phyloP scores from a whole-genome alignment of 225 moss, liverwort and hornwort genomes.

The Physcomitrellopsis africana region DNA sequence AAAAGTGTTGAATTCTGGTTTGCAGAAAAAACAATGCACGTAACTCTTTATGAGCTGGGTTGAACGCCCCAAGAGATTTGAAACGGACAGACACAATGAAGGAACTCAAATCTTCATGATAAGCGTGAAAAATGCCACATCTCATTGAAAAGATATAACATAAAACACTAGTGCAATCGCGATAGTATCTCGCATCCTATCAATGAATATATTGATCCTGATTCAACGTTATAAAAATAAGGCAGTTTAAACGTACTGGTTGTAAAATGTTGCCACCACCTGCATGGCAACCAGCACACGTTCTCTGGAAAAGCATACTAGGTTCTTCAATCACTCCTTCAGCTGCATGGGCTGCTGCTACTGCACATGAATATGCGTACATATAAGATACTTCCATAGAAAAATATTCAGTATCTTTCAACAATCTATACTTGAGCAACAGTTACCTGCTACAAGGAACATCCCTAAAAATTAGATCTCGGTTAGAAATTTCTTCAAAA shows the following conservation, averaged over 20 bases:
- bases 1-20: constrained; percentile 77
- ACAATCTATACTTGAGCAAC: constrained; percentile 7
- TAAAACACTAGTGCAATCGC: constrained; percentile 4
- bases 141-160: neutral
- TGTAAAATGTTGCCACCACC: constrained; percentile 94
- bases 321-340: constrained; percentile 48
- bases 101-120: constrained; percentile 13
- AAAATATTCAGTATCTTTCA: constrained; percentile 2
- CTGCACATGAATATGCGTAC: constrained; percentile 20
- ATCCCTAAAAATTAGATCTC: constrained; percentile 7
- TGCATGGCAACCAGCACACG: constrained; percentile 85
- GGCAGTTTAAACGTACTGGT: constrained; percentile 55
- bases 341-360: constrained; percentile 49
- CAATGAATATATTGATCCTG: neutral
- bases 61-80: neutral
- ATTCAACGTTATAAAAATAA: constrained; percentile 12
- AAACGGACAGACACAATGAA: neutral
- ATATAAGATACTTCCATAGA: neutral
- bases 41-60: constrained; percentile 10
- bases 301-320: constrained; percentile 56
- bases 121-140: constrained; percentile 9
- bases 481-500: neutral
- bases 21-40: constrained; percentile 26
- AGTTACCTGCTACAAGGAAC: neutral
- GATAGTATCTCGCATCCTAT: neutral